Evolutionary conservation across 2,329 filamentous ascomycete species (phyloP), one percentile per base, ranked within the genome.

Genomic region (Camillea tinctor): DNA sequence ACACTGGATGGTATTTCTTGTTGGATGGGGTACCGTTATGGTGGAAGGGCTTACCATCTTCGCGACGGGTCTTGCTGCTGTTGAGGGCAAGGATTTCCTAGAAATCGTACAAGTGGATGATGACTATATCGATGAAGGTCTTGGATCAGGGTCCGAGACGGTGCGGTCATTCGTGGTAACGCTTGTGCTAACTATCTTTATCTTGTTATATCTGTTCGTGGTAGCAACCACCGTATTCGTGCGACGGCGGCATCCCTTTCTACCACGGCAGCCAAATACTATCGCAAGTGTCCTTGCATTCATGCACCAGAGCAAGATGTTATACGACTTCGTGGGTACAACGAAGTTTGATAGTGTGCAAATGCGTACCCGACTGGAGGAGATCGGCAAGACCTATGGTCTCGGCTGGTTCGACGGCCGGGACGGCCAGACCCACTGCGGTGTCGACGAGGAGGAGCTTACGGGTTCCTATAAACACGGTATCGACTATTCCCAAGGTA

Each of bases 251-350:
- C 84, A 87, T 58, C 84, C 90, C 2, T 93, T 93, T 73, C 77
- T 93, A 58, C 91, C 91, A 1, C 84, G 91, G 4, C 89, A 93
- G 77, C 90, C 90, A 3, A 91, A 88, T 67, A 92, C 90, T 20
- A 93, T 94, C 66, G 87, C 90, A 1, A 88, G 85, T 50, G 85
- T 93, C 56, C 79, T 94, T 57, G 89, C 89, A 0, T 93, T 89
- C 69, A 90, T 93, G 61, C 88, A 93, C 74, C 89, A 92, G 76
- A 89, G 84, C 73, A 90, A 90, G 75, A 93, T 93, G 90, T 77
- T 93, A 52, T 87, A 87, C 63, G 85, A 86, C 69, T 93, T 93
- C 73, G 87, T 91, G 15, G 86, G 84, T 50, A 92, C 88, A 21
- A 84, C 88, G 62, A 85, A 85, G 74, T 75, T 88, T 55, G 83